Base-by-base conservation (phyloP, 108 stramenopile species). In the Cyclostephanos tholiformis region DNA sequence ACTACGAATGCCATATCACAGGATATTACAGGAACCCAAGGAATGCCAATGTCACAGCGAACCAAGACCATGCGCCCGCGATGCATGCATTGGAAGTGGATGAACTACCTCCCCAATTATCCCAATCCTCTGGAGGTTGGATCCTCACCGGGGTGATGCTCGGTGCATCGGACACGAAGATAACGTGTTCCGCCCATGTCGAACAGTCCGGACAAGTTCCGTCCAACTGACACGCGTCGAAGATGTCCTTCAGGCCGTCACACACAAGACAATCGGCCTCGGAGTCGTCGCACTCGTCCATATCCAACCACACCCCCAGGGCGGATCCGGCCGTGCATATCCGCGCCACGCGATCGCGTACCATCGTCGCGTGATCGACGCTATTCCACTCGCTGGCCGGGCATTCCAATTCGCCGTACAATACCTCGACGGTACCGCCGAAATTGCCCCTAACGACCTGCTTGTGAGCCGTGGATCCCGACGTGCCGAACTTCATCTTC, bases 361-460 rank as follows among this genome's bases (percentile, higher is more conserved):
- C 74, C 70, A 82, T 66, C 46, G 61, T 56, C 13, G 72, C 51
- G 41, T 82, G 81, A 22, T 29, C 56, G 20, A 55, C 64, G 50
- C 81, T 82, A 22, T 48, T 57, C 65, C 75, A 75, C 27, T 75
- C 57, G 48, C 52, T 66, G 0, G 74, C 56, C 19, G 81, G 81
- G 50, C 81, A 82, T 38, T 82, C 81, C 13, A 82, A 53, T 2
- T 72, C 70, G 4, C 74, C 75, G 57, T 82, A 69, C 2, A 82
- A 49, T 9, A 75, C 71, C 46, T 72, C 61, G 35, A 82, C 55
- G 44, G 75, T 67, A 17, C 81, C 81, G 12, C 81, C 81, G 43
- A 76, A 82, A 59, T 82, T 82, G 16, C 71, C 71, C 62, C 75
- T 72, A 53, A 82, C 59, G 0, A 50, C 63, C 29, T 82, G 74